Evolutionary conservation across 257 asterid species (phyloP).

Genomic region (Solanum sejunctum): DNA sequence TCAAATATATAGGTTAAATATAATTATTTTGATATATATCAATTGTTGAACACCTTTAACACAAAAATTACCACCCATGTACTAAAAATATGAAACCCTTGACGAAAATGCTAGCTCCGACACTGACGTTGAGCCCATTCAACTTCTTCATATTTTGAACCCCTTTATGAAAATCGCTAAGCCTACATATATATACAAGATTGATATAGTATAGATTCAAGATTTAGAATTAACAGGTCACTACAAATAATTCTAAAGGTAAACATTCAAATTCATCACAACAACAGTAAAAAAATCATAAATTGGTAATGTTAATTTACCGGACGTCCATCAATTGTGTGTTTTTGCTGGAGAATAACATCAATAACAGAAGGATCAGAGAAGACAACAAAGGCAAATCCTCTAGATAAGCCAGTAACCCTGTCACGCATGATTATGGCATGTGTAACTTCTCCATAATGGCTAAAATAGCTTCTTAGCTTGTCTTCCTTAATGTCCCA

Average conservation of each 20-base stretch:
- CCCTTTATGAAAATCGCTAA: no score
- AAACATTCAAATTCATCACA: neutral
- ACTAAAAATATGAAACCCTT: no score
- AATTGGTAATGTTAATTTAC: constrained; percentile 21
- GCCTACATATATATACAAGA: no score
- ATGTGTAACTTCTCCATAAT: constrained; percentile 62
- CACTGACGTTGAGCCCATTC: no score
- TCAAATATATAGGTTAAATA: no score
- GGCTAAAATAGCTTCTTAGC: constrained; percentile 53
- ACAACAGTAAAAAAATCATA: neutral
- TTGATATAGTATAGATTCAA: neutral
- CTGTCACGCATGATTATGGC: constrained; percentile 70
- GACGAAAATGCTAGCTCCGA: no score
- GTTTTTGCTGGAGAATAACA: constrained; percentile 61
- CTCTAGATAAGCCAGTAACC: constrained; percentile 57
- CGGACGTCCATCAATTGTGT: constrained; percentile 75
- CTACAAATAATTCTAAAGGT: neutral
- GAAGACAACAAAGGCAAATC: constrained; percentile 75
- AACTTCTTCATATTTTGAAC: no score
- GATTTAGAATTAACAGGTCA: neutral
- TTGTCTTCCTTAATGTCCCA: constrained; percentile 86
- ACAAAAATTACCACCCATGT: no score
- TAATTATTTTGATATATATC: no score
- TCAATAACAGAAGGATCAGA: constrained; percentile 64
- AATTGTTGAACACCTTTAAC: no score